Evolutionary conservation across 495 filamentous ascomycete species (phyloP), one percentile per base, ranked within the genome.

Genomic region (Trichoderma orchidacearum): DNA sequence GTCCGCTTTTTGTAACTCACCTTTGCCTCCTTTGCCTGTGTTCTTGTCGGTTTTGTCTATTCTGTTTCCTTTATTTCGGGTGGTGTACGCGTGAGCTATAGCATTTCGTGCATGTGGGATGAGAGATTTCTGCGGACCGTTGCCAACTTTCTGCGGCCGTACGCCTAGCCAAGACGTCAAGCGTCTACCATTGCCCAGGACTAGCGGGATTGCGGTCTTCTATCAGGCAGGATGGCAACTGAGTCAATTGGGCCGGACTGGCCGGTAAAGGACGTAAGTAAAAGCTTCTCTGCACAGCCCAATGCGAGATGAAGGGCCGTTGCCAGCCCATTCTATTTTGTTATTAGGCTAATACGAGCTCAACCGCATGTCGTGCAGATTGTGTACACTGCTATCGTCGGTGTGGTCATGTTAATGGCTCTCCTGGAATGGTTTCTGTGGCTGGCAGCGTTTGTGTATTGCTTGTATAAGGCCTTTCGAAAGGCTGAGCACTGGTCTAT

Each of bases 351-450:
- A 36, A 31, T 18, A 35, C 2, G 35, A 30, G 17, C 38, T 54
- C 17, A 21, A 30, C 15, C 64, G 53, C 23, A 48, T 3, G 6
- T 15, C 3, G 6, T 30, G 27, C 53, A 77, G 74, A 77, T 77
- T 29, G 62, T 90, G 51, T 96, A 95, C 65, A 82, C 92, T 21
- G 75, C 83, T 53, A 86, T 96, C 63, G 79, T 96, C 54, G 87
- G 87, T 38, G 71, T 85, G 21, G 75, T 96, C 21, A 87, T 96
- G 85, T 62, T 90, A 1, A 86, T 85, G 41, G 93, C 93, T 2
- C 75, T 89, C 25, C 76, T 96, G 21, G 93, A 98, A 72, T 97
- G 93, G 93, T 80, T 96, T 51, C 79, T 98, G 4, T 96, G 90
- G 87, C 79, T 96, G 41, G 83, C 83, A 27, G 90, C 93, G 9